Percentiles rank a stretch among this genome's conserved stretches.
phyloP scores from a whole-genome alignment of 768 basidiomycete genomes.

The Suillus plorans region DNA sequence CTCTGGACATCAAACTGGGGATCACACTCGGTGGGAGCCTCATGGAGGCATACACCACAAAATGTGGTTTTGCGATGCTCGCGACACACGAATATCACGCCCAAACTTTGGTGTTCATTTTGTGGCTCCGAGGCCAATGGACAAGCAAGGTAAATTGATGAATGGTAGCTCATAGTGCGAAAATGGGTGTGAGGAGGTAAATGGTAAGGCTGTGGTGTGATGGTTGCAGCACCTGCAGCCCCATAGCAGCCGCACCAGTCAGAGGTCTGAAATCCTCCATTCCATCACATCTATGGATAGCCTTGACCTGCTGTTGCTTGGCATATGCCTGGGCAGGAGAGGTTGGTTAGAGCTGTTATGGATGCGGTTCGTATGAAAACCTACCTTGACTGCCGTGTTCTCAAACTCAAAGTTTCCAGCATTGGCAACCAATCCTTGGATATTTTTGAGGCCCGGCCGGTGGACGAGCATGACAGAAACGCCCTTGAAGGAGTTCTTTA shows the following conservation, averaged over 20 bases:
- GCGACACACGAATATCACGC: conserved; percentile 52
- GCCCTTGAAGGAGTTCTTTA: no score
- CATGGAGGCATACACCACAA: conserved; percentile 72
- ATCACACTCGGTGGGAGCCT: conserved; percentile 48
- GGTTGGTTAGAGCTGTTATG: no score
- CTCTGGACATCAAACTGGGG: conserved; percentile 34
- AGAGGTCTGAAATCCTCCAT: no score
- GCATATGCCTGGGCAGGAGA: no score
- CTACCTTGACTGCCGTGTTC: no score
- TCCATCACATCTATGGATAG: no score
- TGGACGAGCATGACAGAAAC: no score
- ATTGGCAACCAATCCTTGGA: no score
- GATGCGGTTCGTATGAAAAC: no score
- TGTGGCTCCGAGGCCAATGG: conserved; percentile 48
- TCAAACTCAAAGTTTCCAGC: no score
- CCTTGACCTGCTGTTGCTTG: no score
- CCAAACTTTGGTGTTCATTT: conserved; percentile 47
- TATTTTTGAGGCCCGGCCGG: no score
- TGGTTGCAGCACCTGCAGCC: conserved; percentile 35
- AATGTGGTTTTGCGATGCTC: conserved; percentile 61
- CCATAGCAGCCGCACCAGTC: conserved; percentile 7
- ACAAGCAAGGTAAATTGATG: conserved; percentile 56
- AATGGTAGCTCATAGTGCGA: conserved; percentile 51
- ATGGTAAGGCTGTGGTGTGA: conserved; percentile 34
- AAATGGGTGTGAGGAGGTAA: conserved; percentile 60